Evolutionary conservation across 306 rosid genomes (phyloP), one percentile per base, ranked within the genome.

Genomic region (Trifolium fragiferum): DNA sequence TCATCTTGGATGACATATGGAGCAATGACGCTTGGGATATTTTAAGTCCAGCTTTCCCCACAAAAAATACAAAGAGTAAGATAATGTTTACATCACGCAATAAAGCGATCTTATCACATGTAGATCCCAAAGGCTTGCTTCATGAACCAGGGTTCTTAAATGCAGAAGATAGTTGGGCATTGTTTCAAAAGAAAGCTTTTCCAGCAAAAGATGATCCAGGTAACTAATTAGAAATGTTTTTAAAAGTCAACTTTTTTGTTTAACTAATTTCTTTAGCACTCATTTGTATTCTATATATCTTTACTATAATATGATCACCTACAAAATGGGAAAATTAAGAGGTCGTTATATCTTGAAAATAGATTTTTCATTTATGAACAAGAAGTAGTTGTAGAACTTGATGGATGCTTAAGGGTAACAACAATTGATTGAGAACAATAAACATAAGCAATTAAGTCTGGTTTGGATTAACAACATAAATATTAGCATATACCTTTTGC

Each of bases 1-100:
- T 89, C 11, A 70, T 89, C 33, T 75, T 89, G 13, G 94, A 89
- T 80, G 91, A 89, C 46, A 78, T 89, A 47, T 87, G 91, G 90
- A 78, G 49, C 40, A 23, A 27, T 20, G 80, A 70, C 2, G 72
- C 80, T 2, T 87, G 90, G 91, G 80, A 85, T 37, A 23, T 50
- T 25, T 43, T 89, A 2, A 15, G 66, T 19, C 40, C 74, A 10
- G 90, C 75, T 4, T 82, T 87, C 20, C 86, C 90, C 2, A 51
- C 27, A 2, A 73, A 63, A 30, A 66, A 73, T 27, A 61, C 73
- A 18, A 66, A 70, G 32, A 80, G 79, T 68, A 86, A 82, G 73
- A 82, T 88, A 3, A 35, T 88, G 19, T 66, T 88, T 46, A 86
- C 92, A 8, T 74, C 87, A 8, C 86, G 88, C 35, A 84, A 41